Evolutionary conservation across 768 basidiomycete genomes (phyloP).

Genomic region (Mycena crocata): DNA sequence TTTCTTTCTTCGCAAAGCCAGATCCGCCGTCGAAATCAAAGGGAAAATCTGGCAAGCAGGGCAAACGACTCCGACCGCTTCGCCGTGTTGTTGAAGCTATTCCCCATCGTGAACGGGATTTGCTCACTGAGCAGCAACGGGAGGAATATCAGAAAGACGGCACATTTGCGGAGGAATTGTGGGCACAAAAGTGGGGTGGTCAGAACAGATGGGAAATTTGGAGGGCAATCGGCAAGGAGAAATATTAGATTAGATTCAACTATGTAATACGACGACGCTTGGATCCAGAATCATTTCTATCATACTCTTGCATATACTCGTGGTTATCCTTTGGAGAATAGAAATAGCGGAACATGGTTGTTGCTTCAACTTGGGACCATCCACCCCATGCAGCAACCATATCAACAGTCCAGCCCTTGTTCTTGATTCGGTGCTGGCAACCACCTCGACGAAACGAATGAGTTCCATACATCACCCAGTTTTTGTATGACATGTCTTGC

Average conservation of each 20-base stretch:
- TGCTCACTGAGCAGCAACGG: background rate
- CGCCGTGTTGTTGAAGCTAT: constrained; percentile 5
- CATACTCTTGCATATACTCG: constrained; percentile 1
- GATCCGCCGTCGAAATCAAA: background rate
- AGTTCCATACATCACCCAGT: constrained; percentile 34
- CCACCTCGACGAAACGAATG: constrained; percentile 35
- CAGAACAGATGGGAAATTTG: background rate
- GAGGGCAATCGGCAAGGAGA: background rate
- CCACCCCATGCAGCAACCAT: constrained; percentile 38
- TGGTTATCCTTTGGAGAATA: constrained; percentile 10
- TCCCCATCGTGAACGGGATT: background rate
- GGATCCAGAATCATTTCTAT: background rate
- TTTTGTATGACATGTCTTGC: constrained; percentile 23
- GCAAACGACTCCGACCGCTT: background rate
- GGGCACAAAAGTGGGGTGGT: background rate
- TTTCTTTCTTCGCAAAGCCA: background rate
- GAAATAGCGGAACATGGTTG: constrained; percentile 15
- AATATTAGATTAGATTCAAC: background rate
- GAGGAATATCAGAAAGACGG: background rate
- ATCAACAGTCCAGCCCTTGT: constrained; percentile 17
- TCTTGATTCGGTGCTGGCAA: constrained; percentile 31
- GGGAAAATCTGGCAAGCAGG: background rate
- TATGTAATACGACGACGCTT: background rate
- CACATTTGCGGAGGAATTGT: background rate
- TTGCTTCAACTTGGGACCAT: constrained; percentile 36